Evolutionary conservation across 345 rosid species (phyloP), one percentile per base, ranked within the genome.

Genomic region (Syzygium jambos): DNA sequence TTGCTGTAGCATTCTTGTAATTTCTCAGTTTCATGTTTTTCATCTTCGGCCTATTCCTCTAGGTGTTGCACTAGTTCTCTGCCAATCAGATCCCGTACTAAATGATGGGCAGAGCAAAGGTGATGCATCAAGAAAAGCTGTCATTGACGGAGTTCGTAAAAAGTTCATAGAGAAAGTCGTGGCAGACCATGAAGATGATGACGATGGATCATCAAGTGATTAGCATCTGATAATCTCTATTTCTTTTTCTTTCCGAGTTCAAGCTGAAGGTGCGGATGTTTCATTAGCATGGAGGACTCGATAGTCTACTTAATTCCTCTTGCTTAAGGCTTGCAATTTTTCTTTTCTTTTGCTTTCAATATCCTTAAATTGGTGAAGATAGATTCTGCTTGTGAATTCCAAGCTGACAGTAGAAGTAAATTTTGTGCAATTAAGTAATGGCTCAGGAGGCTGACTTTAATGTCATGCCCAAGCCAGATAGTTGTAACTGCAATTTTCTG

Each of bases 21-120:
- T 49, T 85, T 84, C 43, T 30, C 61, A n/a, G 63, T 54, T 89
- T 82, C 80, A n/a, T 9, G 34, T 34, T 38, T 82, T 77, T 41
- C 52, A 41, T 29, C 34, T 41, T 68, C 51, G 13, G 80, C 51
- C 29, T n/a, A 22, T 27, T 22, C 49, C 87, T 86, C 54, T 89
- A 98, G 99, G 99, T 92, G 97, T 98, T 84, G 99, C 99, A 7
- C 89, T 98, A 88, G 94, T 95, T 89, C 95, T 98, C n/a, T 98
- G 99, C 89, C 95, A 95, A 83, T 96, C 98, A 56, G 98, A 95
- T 89, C 96, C 99, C 5, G 99, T 96, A 22, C 95, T 98, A 85
- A 95, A 95, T 86, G 98, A 97, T 88, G 98, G 99, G 46, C 97
- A 95, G 90, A 86, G 94, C 80, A 98, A 98, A 90, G 93, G 93